These are phyloP conservation scores for Venturia carpophila DNA, from an alignment of 2,329 filamentous ascomycete species.

Conservation along the genomic window DNA sequence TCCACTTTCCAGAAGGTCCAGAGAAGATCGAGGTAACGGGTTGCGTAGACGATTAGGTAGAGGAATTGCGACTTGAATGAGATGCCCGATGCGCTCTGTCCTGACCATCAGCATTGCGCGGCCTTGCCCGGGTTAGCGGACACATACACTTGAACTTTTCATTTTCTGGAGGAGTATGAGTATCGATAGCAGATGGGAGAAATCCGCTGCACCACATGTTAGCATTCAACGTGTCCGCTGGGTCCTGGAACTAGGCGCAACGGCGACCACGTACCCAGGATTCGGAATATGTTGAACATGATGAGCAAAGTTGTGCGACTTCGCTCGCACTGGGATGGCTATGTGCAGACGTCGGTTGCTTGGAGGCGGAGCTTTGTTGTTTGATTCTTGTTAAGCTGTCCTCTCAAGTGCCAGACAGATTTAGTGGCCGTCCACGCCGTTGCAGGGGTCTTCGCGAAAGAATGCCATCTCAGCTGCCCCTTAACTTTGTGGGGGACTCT, in stretches of 20 bases:
- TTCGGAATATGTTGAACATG: conserved; percentile 63
- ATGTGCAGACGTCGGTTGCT: not conserved
- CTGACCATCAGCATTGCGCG: conserved; percentile 15
- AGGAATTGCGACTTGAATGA: conserved; percentile 98
- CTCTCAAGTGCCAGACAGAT: not conserved
- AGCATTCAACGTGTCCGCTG: conserved; percentile 23
- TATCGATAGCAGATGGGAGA: conserved; percentile 92
- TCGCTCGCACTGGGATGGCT: not conserved
- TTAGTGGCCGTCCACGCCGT: not conserved
- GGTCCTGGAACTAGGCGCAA: conserved; percentile 19
- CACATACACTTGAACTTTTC: conserved; percentile 70
- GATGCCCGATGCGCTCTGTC: conserved; percentile 91
- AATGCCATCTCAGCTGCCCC: not conserved
- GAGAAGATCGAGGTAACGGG: conserved; percentile 86
- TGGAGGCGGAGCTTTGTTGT: not conserved
- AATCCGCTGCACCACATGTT: conserved; percentile 57
- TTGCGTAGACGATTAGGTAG: conserved; percentile 89
- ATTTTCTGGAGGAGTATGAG: conserved; percentile 96
- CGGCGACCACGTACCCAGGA: conserved; percentile 47
- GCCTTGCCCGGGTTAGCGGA: conserved; percentile 7
- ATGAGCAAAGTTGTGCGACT: conserved; percentile 14
- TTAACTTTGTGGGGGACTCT: not conserved
- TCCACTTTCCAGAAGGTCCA: conserved; percentile 66
- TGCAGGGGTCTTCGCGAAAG: conserved; percentile 5
- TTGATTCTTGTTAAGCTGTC: conserved; percentile 1